These are phyloP conservation scores for Suillus placidus DNA, from an alignment of 768 basidiomycete species.

Conservation along the genomic window DNA sequence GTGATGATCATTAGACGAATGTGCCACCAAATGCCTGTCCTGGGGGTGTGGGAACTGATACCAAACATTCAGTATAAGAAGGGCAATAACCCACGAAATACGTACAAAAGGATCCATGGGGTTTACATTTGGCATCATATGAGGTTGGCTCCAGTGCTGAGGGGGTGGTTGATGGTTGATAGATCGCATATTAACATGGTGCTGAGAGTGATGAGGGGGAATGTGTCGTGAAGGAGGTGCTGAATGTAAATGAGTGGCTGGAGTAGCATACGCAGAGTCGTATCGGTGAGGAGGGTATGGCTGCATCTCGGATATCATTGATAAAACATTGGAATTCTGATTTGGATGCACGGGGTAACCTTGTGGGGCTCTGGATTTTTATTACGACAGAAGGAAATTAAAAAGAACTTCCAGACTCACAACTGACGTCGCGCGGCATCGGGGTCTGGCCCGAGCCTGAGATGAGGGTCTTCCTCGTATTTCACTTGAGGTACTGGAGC, in stretches of 20 bases:
- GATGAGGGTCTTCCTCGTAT: constrained; percentile 4
- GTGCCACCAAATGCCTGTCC: constrained; percentile 53
- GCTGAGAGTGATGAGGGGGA: constrained; percentile 30
- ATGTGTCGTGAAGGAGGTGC: constrained; percentile 44
- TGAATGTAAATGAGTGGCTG: constrained; percentile 29
- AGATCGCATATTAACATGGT: constrained; percentile 49
- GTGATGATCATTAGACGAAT: constrained; percentile 49
- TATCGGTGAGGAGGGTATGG: constrained; percentile 58
- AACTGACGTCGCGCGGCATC: constrained; percentile 48
- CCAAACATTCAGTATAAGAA: constrained; percentile 13
- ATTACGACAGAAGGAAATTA: constrained; percentile 15
- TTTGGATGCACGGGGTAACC: constrained; percentile 49
- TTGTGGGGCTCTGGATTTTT: constrained; percentile 41
- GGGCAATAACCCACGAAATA: constrained; percentile 14
- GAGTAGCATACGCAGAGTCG: constrained; percentile 49
- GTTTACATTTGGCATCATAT: constrained; percentile 48
- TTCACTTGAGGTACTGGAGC: constrained; percentile 3
- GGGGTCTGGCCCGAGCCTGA: constrained; percentile 41
- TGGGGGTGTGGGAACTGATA: constrained; percentile 43
- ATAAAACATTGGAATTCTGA: constrained; percentile 45
- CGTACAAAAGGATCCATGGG: constrained; percentile 70
- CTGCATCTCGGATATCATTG: constrained; percentile 62
- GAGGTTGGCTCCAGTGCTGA: constrained; percentile 57
- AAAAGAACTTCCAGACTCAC: constrained; percentile 38
- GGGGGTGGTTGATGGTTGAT: constrained; percentile 48